Conservation (phyloP, 257 asterid genomes). For the Lycium barbarum region DNA sequence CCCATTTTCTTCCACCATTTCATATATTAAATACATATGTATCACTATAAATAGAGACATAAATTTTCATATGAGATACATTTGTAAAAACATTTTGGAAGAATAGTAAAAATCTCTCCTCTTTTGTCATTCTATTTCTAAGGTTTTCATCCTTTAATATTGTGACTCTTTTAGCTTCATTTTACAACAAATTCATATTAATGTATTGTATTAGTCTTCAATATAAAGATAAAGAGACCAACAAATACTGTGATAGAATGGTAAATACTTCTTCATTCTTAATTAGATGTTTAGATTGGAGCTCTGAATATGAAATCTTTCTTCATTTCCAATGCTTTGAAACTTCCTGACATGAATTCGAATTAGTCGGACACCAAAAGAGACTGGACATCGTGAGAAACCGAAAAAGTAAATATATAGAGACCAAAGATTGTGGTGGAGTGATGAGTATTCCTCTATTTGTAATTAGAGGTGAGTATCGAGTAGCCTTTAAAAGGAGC, state of each 20-base stretch:
- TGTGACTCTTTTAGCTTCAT: too few relatives aligned
- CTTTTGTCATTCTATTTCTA: too few relatives aligned
- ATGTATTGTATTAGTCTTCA: slow-evolving; percentile 18
- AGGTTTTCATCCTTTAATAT: too few relatives aligned
- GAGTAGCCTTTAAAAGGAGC: not conserved
- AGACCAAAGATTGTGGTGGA: not conserved
- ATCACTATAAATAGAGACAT: too few relatives aligned
- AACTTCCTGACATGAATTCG: not conserved
- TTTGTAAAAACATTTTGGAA: too few relatives aligned
- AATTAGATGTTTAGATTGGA: not conserved
- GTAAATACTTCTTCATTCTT: not conserved
- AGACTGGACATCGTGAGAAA: not conserved
- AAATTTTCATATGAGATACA: too few relatives aligned
- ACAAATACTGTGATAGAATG: too few relatives aligned
- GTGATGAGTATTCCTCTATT: not conserved
- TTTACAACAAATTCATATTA: not conserved
- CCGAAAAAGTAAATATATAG: not conserved
- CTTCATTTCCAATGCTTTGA: not conserved
- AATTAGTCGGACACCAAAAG: not conserved
- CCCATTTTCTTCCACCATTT: too few relatives aligned
- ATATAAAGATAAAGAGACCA: not conserved
- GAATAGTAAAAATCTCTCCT: too few relatives aligned
- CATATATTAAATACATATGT: too few relatives aligned
- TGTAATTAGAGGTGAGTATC: not conserved
- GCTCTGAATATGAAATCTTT: not conserved